Evolutionary conservation across 2,329 filamentous ascomycete species (phyloP).

Genomic region (Fusarium brachygibbosum): DNA sequence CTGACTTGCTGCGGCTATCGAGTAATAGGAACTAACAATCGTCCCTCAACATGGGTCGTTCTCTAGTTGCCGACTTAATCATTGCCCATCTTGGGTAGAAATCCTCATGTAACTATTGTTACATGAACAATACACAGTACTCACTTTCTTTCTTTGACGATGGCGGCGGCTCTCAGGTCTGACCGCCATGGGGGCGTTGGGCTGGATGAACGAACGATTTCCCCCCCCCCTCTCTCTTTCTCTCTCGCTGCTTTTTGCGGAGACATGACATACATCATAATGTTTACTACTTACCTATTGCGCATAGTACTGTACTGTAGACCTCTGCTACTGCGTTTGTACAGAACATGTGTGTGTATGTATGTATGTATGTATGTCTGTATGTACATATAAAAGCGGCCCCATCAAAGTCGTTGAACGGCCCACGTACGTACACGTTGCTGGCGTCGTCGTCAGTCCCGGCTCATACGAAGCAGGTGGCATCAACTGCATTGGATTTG

Average conservation of each 20-base stretch:
- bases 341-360: neutral
- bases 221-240: conserved; percentile 14
- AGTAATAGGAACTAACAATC: neutral
- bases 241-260: conserved; percentile 27
- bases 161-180: conserved; percentile 44
- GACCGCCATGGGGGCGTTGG: conserved; percentile 44
- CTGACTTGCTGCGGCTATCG: conserved; percentile 7
- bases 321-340: neutral
- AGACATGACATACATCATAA: conserved; percentile 13
- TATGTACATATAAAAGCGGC: conserved; percentile 3
- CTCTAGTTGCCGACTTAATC: conserved; percentile 14
- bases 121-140: neutral
- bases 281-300: neutral
- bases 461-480: conserved; percentile 30
- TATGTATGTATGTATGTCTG: neutral
- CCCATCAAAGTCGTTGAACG: conserved; percentile 1
- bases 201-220: conserved; percentile 26
- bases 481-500: conserved; percentile 38
- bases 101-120: conserved; percentile 1
- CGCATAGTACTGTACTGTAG: neutral
- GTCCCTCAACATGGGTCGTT: neutral
- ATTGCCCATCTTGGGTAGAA: conserved; percentile 5
- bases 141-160: conserved; percentile 21
- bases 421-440: conserved; percentile 35
- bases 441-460: conserved; percentile 33